Evolutionary conservation across 108 stramenopile species (phyloP).

Genomic region (Ochromonas danica): DNA sequence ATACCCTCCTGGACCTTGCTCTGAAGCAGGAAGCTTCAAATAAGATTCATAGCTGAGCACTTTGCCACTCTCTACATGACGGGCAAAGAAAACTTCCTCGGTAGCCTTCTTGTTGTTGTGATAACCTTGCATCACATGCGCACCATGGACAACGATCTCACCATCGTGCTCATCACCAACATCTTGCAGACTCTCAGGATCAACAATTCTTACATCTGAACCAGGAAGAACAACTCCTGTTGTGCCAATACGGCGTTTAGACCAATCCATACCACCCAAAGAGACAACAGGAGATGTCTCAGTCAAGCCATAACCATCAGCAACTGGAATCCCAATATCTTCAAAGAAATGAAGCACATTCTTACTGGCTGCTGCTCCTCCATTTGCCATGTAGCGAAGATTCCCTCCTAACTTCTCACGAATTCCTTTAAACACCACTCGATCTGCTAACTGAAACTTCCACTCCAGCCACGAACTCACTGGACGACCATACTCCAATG

Average conservation of each 20-base stretch:
- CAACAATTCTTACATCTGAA: neutral
- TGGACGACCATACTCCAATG: slow-evolving; percentile 45
- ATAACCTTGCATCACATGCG: slow-evolving; percentile 91
- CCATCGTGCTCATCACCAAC: slow-evolving; percentile 56
- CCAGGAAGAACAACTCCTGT: neutral
- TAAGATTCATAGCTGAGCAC: neutral
- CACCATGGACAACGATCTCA: slow-evolving; percentile 66
- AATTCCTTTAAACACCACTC: slow-evolving; percentile 76
- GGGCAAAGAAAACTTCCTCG: slow-evolving; percentile 73
- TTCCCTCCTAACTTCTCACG: slow-evolving; percentile 82
- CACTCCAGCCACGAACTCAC: slow-evolving; percentile 34
- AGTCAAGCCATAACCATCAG: slow-evolving; percentile 87
- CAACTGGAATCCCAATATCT: slow-evolving; percentile 76
- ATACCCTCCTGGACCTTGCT: no score
- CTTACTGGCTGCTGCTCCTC: slow-evolving; percentile 78
- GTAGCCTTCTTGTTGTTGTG: slow-evolving; percentile 83
- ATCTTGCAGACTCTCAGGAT: slow-evolving; percentile 4
- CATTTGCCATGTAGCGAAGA: slow-evolving; percentile 59
- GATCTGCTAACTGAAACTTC: slow-evolving; percentile 62
- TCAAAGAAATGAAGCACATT: slow-evolving; percentile 89
- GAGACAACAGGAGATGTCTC: slow-evolving; percentile 64
- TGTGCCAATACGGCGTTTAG: slow-evolving; percentile 2
- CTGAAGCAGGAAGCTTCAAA: neutral
- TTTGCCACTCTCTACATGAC: slow-evolving; percentile 73
- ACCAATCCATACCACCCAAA: neutral